Base-by-base conservation (phyloP, 2,329 filamentous ascomycete species). In the Fusarium pseudocircinatum region DNA sequence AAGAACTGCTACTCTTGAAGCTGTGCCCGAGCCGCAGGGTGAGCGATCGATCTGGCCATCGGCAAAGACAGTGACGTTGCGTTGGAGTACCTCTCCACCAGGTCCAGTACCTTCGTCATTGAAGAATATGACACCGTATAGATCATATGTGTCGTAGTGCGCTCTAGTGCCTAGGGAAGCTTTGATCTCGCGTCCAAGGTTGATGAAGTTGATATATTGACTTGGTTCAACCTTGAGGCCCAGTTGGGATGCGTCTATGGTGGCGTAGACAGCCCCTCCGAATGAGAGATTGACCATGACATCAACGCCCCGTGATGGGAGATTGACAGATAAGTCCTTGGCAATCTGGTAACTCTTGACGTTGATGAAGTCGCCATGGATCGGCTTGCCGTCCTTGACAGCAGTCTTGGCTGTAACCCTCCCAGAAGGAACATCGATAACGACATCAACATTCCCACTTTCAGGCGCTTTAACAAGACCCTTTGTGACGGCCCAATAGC, bases 31-130 rank as follows among this genome's bases (percentile, higher is more conserved):
- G 12, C 77, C 77, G 34, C 76, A 78, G 0, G 77, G 77, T 2
- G 77, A 78, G 7, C 75, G 76, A 26, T 79, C 77, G 7, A 78
- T 74, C 15, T 79, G 76, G 0, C 77, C 77, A 32, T 79, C 76
- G 3, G 77, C 77, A 56, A 78, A 79, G 20, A 78, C 54, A 1
- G 73, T 75, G 9, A 78, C 71, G 14, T 78, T 78, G 8, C 60
- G 62, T 22, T 79, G 76, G 6, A 28, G 37, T 4, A 66, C 22
- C 0, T 63, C 36, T 7, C 10, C 60, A 4, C 28, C 16, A 3
- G 20, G 20, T 10, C n/a, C 60, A 7, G 34, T 30, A 0, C 22
- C 54, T 10, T 62, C 58, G 3, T 75, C 73, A 2, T 62, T 72
- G 13, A 62, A 75, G 10, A 75, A 75, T 4, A 75, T 69, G 6